Conservation (phyloP, 768 basidiomycete genomes). For the Melanogaster broomeanus region DNA sequence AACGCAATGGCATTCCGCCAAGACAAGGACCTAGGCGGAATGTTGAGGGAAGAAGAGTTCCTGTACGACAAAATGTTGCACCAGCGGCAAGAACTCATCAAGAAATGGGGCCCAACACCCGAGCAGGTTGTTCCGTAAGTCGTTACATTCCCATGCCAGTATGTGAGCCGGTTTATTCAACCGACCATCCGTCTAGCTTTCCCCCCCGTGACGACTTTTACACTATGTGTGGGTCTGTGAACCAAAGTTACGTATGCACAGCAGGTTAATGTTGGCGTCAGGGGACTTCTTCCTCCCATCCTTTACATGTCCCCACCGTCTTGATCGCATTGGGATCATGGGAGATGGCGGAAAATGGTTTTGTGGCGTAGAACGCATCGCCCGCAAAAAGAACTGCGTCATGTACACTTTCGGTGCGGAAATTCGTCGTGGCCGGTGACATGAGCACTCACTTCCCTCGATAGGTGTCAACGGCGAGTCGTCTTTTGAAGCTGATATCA, state of each 20-base stretch:
- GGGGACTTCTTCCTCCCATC: constrained; percentile 60
- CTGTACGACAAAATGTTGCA: constrained; percentile 44
- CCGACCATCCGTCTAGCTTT: constrained; percentile 16
- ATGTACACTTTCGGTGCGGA: constrained; percentile 57
- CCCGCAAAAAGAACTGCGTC: constrained; percentile 45
- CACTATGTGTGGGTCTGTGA: constrained; percentile 26
- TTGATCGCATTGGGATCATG: constrained; percentile 47
- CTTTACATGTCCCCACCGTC: constrained; percentile 51
- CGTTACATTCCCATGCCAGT: too few relatives aligned
- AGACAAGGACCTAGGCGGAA: constrained; percentile 7
- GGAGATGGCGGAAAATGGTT: constrained; percentile 59
- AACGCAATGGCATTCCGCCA: constrained; percentile 4
- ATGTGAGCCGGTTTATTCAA: too few relatives aligned
- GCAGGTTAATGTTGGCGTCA: constrained; percentile 24
- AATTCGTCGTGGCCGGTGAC: too few relatives aligned
- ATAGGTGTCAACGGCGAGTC: too few relatives aligned
- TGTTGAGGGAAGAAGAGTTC: constrained; percentile 20
- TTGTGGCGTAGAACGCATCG: constrained; percentile 49
- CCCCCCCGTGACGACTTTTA: constrained; percentile 34
- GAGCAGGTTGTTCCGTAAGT: constrained; percentile 38
- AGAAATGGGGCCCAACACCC: constrained; percentile 55
- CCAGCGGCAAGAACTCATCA: constrained; percentile 47
- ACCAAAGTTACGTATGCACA: background rate
- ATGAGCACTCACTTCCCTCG: too few relatives aligned
- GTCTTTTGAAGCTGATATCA: too few relatives aligned